These are phyloP conservation scores for Penicillium salamii DNA, from an alignment of 495 filamentous ascomycete species.

Conservation along the genomic window DNA sequence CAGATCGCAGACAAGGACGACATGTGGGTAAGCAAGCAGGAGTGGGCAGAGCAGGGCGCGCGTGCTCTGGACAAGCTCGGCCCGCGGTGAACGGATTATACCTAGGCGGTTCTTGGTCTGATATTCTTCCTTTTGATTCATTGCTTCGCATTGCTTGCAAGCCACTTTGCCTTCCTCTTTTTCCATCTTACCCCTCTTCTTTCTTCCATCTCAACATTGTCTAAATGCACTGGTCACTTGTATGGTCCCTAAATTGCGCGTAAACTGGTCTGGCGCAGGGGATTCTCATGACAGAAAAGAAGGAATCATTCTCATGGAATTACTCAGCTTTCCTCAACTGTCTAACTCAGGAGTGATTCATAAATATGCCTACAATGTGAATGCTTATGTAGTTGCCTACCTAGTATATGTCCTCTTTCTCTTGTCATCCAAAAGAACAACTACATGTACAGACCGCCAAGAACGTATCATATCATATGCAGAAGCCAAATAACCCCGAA, in stretches of 20 bases:
- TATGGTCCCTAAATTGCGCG: constrained; percentile 20
- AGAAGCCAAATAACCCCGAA: background rate
- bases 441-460: background rate
- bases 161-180: constrained; percentile 14
- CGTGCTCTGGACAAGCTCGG: constrained; percentile 87
- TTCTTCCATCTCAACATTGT: constrained; percentile 10
- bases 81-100: constrained; percentile 53
- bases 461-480: background rate
- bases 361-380: background rate
- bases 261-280: constrained; percentile 30
- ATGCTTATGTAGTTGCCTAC: background rate
- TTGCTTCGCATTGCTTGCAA: constrained; percentile 25
- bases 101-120: constrained; percentile 19
- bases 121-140: constrained; percentile 13
- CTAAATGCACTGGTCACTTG: constrained; percentile 24
- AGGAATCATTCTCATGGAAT: constrained; percentile 17
- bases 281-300: constrained; percentile 24
- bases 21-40: constrained; percentile 97
- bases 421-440: background rate
- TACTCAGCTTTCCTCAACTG: background rate
- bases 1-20: constrained; percentile 95
- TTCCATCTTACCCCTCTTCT: constrained; percentile 3
- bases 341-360: background rate
- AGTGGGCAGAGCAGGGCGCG: constrained; percentile 94
- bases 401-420: background rate